Percentiles rank a stretch among this genome's conserved stretches.
phyloP scores from a whole-genome alignment of 2,329 filamentous ascomycete genomes.

The Colletotrichum liriopes region DNA sequence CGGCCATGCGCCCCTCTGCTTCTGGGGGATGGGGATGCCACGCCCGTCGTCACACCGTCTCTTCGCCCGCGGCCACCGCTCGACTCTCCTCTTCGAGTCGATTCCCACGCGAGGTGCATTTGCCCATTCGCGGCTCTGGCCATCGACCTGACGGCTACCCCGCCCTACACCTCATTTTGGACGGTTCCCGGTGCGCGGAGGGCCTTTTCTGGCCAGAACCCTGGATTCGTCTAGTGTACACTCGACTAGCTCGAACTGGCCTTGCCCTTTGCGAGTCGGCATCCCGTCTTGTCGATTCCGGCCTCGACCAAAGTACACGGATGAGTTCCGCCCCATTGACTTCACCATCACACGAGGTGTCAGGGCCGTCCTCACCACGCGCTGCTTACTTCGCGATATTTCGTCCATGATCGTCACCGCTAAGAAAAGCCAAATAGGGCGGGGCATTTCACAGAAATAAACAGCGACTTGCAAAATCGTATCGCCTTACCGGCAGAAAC shows the following conservation, averaged over 20 bases:
- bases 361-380: not conserved
- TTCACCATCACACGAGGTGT: not conserved
- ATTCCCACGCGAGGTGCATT: not conserved
- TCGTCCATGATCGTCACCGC: not conserved
- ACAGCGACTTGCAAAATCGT: conserved; percentile 19
- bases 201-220: conserved; percentile 27
- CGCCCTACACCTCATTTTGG: conserved; percentile 36
- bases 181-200: conserved; percentile 11
- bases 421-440: not conserved
- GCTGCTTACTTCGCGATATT: conserved; percentile 21
- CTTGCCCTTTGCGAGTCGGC: conserved; percentile 19
- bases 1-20: not conserved
- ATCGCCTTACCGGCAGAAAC: conserved; percentile 23
- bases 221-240: not conserved
- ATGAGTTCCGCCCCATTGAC: not conserved
- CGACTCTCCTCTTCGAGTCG: not conserved
- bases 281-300: not conserved
- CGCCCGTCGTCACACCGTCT: conserved; percentile 26
- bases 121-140: conserved; percentile 32
- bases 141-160: not conserved
- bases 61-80: conserved; percentile 19
- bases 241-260: conserved; percentile 3
- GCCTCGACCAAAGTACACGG: not conserved
- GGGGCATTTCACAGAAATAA: conserved; percentile 13
- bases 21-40: not conserved